Conservation (phyloP, 192 early-diverging fungal genomes). For the Backusella parvicylindrica region DNA sequence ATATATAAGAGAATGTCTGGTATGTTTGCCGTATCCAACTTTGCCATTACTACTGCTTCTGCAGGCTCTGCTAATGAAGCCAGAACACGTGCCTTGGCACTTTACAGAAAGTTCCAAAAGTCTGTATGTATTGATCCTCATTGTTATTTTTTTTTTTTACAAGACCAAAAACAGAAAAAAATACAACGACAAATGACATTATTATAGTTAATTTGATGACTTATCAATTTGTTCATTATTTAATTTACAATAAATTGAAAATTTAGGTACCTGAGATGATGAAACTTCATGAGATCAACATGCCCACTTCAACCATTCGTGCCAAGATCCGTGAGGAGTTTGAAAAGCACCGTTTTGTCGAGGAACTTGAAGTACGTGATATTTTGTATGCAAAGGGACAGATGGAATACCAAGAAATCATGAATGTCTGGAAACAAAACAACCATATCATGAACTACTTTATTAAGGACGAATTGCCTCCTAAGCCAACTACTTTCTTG, state of each 20-base stretch:
- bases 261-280: slow-evolving; percentile 71
- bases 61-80: slow-evolving; percentile 64
- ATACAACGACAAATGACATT: neutral
- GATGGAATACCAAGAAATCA: slow-evolving; percentile 83
- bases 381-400: slow-evolving; percentile 85
- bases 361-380: slow-evolving; percentile 74
- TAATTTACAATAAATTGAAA: neutral
- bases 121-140: slow-evolving; percentile 38
- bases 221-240: neutral
- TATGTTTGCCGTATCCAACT: slow-evolving; percentile 36
- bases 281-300: slow-evolving; percentile 66
- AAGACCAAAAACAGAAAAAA: neutral
- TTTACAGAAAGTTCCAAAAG: slow-evolving; percentile 74
- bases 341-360: slow-evolving; percentile 78
- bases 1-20: slow-evolving; percentile 10
- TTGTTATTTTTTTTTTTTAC: neutral
- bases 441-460: slow-evolving; percentile 89
- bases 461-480: slow-evolving; percentile 64
- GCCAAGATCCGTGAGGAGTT: slow-evolving; percentile 88
- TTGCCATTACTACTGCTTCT: slow-evolving; percentile 48
- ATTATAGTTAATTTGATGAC: neutral
- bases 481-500: slow-evolving; percentile 69
- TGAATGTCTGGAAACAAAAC: slow-evolving; percentile 91
- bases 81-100: slow-evolving; percentile 53
- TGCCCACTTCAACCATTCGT: slow-evolving; percentile 69